Base-by-base conservation (phyloP, 257 asterid species). In the Nicotiana tomentosiformis region DNA sequence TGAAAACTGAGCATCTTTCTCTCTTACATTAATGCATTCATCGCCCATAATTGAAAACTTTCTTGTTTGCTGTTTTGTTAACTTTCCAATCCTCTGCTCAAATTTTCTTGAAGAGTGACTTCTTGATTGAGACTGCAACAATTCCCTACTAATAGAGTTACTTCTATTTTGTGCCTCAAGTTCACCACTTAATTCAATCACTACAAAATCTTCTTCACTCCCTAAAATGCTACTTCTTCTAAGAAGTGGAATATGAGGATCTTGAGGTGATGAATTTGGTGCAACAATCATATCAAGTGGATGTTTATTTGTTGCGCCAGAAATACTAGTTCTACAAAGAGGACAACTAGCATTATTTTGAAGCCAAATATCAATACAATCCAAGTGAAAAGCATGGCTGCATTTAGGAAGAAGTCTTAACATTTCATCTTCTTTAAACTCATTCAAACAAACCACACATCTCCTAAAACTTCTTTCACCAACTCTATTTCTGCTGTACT, bases 351-450 rank as follows among this genome's bases (percentile, higher is more conserved):
- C 86, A 84, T 91, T 92, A 84, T 60, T 89, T 57, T 85, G 90
- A 7, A 95, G 89, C 98, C 98, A 95, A 5, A 93, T 83, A 61
- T 93, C 98, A 37, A 93, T 91, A 87, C 98, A 95, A 61, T 95
- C 98, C 1, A 91, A 46, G 49, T 93, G 98, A 79, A 95, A 95
- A 0, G 93, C 96, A 72, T 95, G 98, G 67, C 86, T 89, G 55
- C 98, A 95, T 67, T 89, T 93, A 0, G 98, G 98, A 7, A 95
- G 91, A 69, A 92, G 84, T 67, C 93, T 87, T 0, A 95, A 66
- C 89, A 89, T 83, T 32, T 95, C 98, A 15, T 74, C 88, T 10
- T 91, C 93, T 80, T 88, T 94, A 53, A 95, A 95, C 84, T 91
- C 94, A 35, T 82, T 90, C 76, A 95, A 82, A 67, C 98, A 95